Evolutionary conservation across 192 early-diverging fungal genomes (phyloP), one percentile per base, ranked within the genome.

Genomic region (Linnemannia exigua): DNA sequence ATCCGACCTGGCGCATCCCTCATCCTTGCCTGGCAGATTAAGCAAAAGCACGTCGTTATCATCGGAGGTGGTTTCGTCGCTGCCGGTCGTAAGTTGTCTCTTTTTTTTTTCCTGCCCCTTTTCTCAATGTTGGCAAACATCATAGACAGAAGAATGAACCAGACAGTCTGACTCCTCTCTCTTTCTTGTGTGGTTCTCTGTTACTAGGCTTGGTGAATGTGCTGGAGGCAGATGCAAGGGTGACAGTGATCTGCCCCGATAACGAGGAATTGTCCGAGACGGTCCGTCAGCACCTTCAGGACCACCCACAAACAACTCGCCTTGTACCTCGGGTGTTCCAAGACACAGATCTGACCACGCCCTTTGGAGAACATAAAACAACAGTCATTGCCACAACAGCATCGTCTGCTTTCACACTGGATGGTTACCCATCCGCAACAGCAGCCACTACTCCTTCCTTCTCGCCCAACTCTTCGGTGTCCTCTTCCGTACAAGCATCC

Each of bases 11-110:
- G 95, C 1, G 96, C 93, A 1, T 97, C 96, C 3, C 90, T 99
- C 28, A 88, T 99, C 35, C 91, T 98, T 0, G 97, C 95, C 61
- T 97, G 93, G 91, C 94, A 95, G 77, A 93, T 94, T 58, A 91
- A 90, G 70, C 83, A 88, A 1, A 94, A 94, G 77, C 88, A 93
- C n/a, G 93, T 98, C 41, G 88, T 99, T n/a, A 94, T 99, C 69
- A 95, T 99, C 2, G 97, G 97, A 51, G 97, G 97, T 58, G 95
- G 95, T 8, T 89, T 92, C 76, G 96, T 97, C 28, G 96, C 97
- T 7, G 94, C 95, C 17, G 92, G 93, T 36, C 94, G 97, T 47
- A 95, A 41, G 84, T 79, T 20, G 15, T 44, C n/a, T 71, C n/a
- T 46, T 2, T 35, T 67, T 37, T 19, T 66, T 41, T n/a, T 16